phyloP scores from a whole-genome alignment of 805 yeast genomes.

The Ogataea allantospora region DNA sequence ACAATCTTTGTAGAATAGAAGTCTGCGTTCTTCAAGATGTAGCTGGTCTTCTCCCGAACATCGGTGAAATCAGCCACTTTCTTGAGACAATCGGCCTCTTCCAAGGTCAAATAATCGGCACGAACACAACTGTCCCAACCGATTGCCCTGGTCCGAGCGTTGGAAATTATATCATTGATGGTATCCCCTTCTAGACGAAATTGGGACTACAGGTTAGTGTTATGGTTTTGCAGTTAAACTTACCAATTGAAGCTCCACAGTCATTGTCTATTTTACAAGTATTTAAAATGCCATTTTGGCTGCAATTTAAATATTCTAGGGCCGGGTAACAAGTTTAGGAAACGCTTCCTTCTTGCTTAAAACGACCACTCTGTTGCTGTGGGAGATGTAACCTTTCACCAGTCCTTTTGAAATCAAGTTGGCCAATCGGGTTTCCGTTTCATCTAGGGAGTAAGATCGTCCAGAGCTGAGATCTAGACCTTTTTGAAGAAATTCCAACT shows the following conservation, averaged over 20 bases:
- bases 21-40: slow-evolving; percentile 44
- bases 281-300: slow-evolving; percentile 8
- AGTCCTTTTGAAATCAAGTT: slow-evolving; percentile 56
- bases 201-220: slow-evolving; percentile 25
- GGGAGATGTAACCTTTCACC: slow-evolving; percentile 81
- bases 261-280: slow-evolving; percentile 17
- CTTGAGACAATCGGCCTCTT: slow-evolving; percentile 55
- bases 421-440: slow-evolving; percentile 68
- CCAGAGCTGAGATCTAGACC: slow-evolving; percentile 18
- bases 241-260: slow-evolving; percentile 26
- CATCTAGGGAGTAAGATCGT: slow-evolving; percentile 40
- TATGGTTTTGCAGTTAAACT: slow-evolving; percentile 3
- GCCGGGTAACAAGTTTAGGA: slow-evolving; percentile 41
- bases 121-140: slow-evolving; percentile 93
- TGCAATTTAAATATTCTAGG: slow-evolving; percentile 6
- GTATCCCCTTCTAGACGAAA: slow-evolving; percentile 61
- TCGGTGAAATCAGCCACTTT: slow-evolving; percentile 35
- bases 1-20: slow-evolving; percentile 55
- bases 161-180: slow-evolving; percentile 61
- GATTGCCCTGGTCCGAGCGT: slow-evolving; percentile 73
- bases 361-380: slow-evolving; percentile 69
- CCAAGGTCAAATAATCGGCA: slow-evolving; percentile 61
- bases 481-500: slow-evolving; percentile 10
- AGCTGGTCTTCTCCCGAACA: slow-evolving; percentile 39
- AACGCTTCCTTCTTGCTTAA: slow-evolving; percentile 74